Evolutionary conservation across 2,329 filamentous ascomycete genomes (phyloP).

Genomic region (Metarhizium humberi): DNA sequence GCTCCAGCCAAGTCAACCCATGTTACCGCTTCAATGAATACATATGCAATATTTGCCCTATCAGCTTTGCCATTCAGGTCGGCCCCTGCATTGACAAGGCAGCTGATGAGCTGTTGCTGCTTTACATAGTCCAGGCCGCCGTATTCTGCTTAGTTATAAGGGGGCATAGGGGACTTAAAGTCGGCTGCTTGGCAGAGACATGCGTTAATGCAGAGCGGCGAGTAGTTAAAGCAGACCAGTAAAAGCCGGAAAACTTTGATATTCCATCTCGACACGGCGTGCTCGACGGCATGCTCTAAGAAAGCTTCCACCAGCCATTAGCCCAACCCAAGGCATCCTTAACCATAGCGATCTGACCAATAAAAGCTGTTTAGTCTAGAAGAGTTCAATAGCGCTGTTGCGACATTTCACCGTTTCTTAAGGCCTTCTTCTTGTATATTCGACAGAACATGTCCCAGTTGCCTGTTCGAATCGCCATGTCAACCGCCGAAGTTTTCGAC

Average conservation of each 20-base stretch:
- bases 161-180: background rate
- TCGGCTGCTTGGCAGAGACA: slow-evolving; percentile 1
- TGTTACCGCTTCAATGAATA: slow-evolving; percentile 3
- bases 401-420: background rate
- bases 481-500: background rate
- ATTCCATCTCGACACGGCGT: slow-evolving; percentile 9
- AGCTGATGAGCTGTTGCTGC: slow-evolving; percentile 11
- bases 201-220: background rate
- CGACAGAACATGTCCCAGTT: slow-evolving; percentile 4
- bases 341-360: slow-evolving; percentile 10
- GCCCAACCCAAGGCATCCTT: slow-evolving; percentile 10
- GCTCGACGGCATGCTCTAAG: slow-evolving; percentile 5
- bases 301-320: slow-evolving; percentile 9
- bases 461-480: background rate
- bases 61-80: slow-evolving; percentile 8
- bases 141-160: background rate
- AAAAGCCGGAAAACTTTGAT: slow-evolving; percentile 7
- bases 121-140: slow-evolving; percentile 8
- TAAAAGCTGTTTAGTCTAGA: slow-evolving; percentile 5
- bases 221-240: slow-evolving; percentile 3
- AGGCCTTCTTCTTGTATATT: background rate
- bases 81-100: slow-evolving; percentile 13
- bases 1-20: slow-evolving; percentile 9
- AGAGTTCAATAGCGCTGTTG: background rate
- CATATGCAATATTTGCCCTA: background rate